Evolutionary conservation across 2,329 filamentous ascomycete species (phyloP).

Genomic region (Cladophialophora yegresii): DNA sequence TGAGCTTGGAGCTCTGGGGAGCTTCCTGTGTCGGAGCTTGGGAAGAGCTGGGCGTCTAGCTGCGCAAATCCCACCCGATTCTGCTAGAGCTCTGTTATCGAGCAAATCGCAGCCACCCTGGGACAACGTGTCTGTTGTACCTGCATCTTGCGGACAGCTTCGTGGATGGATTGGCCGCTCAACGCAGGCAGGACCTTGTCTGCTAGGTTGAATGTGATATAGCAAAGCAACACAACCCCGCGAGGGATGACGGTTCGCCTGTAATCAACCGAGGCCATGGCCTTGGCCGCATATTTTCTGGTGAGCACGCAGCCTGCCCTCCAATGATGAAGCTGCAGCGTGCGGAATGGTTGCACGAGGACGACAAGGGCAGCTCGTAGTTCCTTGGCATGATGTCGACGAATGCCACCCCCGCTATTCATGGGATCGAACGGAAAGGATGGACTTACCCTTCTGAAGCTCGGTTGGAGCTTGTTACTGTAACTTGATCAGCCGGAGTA

Average conservation of each 20-base stretch:
- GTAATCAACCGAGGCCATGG: background rate
- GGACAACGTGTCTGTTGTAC: slow-evolving; percentile 27
- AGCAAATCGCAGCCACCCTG: slow-evolving; percentile 16
- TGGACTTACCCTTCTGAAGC: slow-evolving; percentile 5
- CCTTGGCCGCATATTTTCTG: slow-evolving; percentile 11
- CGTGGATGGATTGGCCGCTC: background rate
- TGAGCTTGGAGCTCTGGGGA: slow-evolving; percentile 7
- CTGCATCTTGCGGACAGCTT: slow-evolving; percentile 17
- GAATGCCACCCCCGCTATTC: slow-evolving; percentile 5
- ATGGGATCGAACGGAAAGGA: slow-evolving; percentile 4
- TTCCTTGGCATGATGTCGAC: slow-evolving; percentile 11
- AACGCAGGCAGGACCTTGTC: background rate
- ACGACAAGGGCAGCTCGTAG: background rate
- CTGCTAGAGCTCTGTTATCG: slow-evolving; percentile 3
- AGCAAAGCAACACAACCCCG: background rate
- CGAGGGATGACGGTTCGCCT: background rate
- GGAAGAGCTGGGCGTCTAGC: background rate
- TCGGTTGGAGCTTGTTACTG: slow-evolving; percentile 4
- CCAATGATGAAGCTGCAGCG: slow-evolving; percentile 2
- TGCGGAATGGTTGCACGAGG: background rate
- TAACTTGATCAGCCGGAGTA: background rate
- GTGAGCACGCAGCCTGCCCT: background rate
- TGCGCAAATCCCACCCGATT: slow-evolving; percentile 4
- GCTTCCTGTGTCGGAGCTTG: slow-evolving; percentile 2
- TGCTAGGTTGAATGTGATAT: slow-evolving; percentile 10